These are phyloP conservation scores for Asterionellopsis glacialis DNA, from an alignment of 108 stramenopile species.

Conservation along the genomic window DNA sequence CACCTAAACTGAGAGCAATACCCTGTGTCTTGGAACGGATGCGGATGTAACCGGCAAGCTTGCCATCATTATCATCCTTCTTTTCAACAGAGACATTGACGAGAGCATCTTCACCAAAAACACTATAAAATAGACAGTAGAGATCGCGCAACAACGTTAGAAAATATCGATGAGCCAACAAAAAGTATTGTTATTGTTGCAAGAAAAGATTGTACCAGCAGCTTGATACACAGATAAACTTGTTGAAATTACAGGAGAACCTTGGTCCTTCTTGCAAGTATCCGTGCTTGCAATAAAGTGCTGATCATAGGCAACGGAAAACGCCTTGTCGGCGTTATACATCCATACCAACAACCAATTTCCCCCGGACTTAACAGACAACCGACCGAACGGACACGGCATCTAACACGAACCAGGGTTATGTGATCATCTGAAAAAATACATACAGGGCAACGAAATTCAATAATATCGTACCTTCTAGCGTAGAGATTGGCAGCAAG, in stretches of 20 bases:
- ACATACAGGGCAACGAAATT: conserved; percentile 3
- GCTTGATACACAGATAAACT: conserved; percentile 26
- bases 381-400: conserved; percentile 36
- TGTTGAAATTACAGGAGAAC: conserved; percentile 18
- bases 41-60: conserved; percentile 96
- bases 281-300: no score
- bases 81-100: conserved; percentile 98
- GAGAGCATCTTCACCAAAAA: conserved; percentile 98
- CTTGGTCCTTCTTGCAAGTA: conserved; percentile 39
- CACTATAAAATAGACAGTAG: conserved; percentile 38
- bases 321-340: conserved; percentile 75
- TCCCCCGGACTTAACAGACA: conserved; percentile 75
- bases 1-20: conserved; percentile 98
- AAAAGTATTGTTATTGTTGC: neutral
- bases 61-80: conserved; percentile 96
- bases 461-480: conserved; percentile 59
- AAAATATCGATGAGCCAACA: conserved; percentile 6
- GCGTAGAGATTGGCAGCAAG: conserved; percentile 99
- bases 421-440: neutral
- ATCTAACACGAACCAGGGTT: conserved; percentile 86
- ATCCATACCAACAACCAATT: conserved; percentile 23
- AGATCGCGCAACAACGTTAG: conserved; percentile 12
- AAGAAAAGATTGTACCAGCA: conserved; percentile 50
- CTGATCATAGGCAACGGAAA: conserved; percentile 12
- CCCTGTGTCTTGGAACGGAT: conserved; percentile 99